Percentiles rank a stretch among this genome's conserved stretches.
These are phyloP conservation scores for Solanum tarapatanum DNA, from an alignment of 257 asterid genomes.

Conservation along the genomic window DNA sequence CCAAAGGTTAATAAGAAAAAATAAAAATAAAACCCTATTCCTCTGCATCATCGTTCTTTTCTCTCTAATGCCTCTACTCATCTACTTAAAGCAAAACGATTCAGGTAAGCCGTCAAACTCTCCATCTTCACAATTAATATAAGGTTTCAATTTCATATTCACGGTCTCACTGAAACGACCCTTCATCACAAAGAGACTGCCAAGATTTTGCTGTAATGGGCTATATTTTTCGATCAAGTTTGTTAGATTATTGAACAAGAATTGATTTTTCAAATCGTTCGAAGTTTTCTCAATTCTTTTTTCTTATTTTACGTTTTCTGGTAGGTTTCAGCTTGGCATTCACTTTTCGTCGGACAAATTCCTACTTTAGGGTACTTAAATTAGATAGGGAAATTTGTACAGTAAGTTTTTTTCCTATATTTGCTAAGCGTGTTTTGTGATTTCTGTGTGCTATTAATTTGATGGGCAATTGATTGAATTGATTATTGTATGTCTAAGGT, in stretches of 20 bases:
- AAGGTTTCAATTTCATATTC: not conserved
- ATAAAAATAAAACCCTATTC: not conserved
- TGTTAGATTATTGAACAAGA: not conserved
- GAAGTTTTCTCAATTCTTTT: too few relatives aligned
- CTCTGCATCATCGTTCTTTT: not conserved
- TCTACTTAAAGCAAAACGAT: not conserved
- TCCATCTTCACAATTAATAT: not conserved
- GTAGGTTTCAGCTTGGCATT: not conserved
- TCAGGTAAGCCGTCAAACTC: not conserved
- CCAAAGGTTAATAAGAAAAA: not conserved
- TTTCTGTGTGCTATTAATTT: not conserved
- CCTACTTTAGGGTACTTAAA: not conserved
- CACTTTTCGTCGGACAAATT: not conserved
- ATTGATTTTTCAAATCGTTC: too few relatives aligned
- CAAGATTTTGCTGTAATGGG: too few relatives aligned
- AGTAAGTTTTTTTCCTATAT: too few relatives aligned
- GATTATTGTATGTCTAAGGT: not conserved
- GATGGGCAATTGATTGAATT: not conserved
- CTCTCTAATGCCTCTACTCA: not conserved
- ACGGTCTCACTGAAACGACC: not conserved
- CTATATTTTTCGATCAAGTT: too few relatives aligned
- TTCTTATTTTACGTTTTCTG: too few relatives aligned
- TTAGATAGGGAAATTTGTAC: not conserved
- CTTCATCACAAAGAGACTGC: not conserved
- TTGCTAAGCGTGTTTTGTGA: too few relatives aligned